phyloP scores from a whole-genome alignment of 257 asterid genomes.

The Eustoma russellianum region DNA sequence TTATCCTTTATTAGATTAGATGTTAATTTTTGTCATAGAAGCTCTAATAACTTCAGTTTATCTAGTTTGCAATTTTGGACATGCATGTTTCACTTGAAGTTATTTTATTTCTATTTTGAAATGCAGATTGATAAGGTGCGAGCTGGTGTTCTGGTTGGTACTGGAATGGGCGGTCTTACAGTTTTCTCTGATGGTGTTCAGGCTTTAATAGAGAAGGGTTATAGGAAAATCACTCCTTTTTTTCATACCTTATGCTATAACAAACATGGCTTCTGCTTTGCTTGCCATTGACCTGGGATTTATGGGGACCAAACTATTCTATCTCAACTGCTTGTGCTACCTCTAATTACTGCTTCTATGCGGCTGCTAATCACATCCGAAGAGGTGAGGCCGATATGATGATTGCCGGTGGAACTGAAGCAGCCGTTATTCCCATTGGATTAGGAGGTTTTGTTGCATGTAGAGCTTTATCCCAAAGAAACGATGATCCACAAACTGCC shows the following conservation, averaged over 20 bases:
- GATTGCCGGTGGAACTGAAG: conserved; percentile 94
- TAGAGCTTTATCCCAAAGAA: conserved; percentile 91
- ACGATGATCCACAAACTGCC: conserved; percentile 80
- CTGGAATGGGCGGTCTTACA: conserved; percentile 94
- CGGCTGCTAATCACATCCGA: conserved; percentile 94
- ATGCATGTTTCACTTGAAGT: conserved; percentile 6
- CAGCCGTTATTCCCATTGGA: conserved; percentile 88
- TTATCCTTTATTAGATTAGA: too few species aligned
- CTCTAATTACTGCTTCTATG: conserved; percentile 85
- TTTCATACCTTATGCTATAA: conserved; percentile 86
- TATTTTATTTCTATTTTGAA: background rate
- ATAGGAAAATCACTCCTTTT: conserved; percentile 81
- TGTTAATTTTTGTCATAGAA: too few species aligned
- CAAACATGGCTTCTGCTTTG: conserved; percentile 93
- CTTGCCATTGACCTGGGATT: conserved; percentile 88
- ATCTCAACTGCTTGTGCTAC: conserved; percentile 98
- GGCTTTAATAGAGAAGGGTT: conserved; percentile 74
- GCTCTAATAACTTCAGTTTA: too few species aligned
- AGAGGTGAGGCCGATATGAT: conserved; percentile 95
- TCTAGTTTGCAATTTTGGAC: too few species aligned
- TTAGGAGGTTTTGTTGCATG: conserved; percentile 96
- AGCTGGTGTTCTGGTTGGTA: conserved; percentile 83
- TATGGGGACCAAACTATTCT: conserved; percentile 92
- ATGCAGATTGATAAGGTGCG: conserved; percentile 76
- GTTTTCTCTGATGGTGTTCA: conserved; percentile 84